Conservation (phyloP, 768 basidiomycete species). For the Lactifluus hygrophoroides region DNA sequence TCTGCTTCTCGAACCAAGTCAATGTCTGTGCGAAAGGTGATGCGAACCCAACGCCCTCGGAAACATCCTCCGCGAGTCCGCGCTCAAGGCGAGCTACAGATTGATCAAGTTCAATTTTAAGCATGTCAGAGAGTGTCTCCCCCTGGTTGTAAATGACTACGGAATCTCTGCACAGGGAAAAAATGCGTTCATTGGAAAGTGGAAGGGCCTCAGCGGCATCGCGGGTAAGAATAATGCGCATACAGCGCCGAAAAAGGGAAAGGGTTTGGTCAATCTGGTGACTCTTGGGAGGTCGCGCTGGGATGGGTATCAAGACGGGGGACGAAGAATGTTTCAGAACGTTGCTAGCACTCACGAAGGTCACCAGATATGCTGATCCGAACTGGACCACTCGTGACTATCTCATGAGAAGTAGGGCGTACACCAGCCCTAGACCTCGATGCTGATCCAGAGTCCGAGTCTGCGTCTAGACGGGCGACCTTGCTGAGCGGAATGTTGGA, state of each 20-base stretch:
- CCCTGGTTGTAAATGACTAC: slow-evolving; percentile 48
- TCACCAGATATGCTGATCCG: slow-evolving; percentile 41
- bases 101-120: slow-evolving; percentile 54
- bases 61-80: slow-evolving; percentile 28
- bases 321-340: no score
- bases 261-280: slow-evolving; percentile 22
- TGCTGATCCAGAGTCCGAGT: slow-evolving; percentile 62
- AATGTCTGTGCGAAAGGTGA: slow-evolving; percentile 44
- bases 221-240: slow-evolving; percentile 30
- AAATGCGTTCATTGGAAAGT: slow-evolving; percentile 49
- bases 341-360: slow-evolving; percentile 23
- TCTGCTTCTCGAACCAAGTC: slow-evolving; percentile 54
- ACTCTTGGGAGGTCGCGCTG: slow-evolving; percentile 18
- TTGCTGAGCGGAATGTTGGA: slow-evolving; percentile 55
- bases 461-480: slow-evolving; percentile 53
- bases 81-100: slow-evolving; percentile 36
- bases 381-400: slow-evolving; percentile 30
- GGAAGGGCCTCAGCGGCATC: slow-evolving; percentile 30
- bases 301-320: no score
- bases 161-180: slow-evolving; percentile 44
- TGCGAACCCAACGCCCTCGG: slow-evolving; percentile 45
- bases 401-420: slow-evolving; percentile 20
- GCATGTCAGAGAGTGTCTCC: slow-evolving; percentile 45
- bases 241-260: slow-evolving; percentile 30
- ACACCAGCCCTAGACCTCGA: slow-evolving; percentile 36